Conservation (phyloP, 768 basidiomycete genomes). For the Termitomyces sp. region DNA sequence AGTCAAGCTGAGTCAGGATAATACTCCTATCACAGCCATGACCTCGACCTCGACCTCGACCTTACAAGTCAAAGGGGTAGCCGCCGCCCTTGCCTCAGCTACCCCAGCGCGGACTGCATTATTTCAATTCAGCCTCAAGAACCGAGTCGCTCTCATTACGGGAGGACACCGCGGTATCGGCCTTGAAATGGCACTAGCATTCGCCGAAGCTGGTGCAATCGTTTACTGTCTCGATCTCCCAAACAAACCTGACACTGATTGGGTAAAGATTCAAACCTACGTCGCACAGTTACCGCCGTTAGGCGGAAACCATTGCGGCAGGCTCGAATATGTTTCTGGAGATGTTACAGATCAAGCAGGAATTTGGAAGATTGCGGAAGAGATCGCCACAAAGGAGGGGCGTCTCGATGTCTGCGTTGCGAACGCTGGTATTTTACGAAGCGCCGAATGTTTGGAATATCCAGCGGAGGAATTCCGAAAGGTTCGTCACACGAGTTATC, state of each 20-base stretch:
- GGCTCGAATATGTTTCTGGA: conserved; percentile 41
- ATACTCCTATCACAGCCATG: background rate
- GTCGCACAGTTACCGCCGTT: conserved; percentile 25
- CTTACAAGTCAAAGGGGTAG: conserved; percentile 13
- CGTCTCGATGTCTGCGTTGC: conserved; percentile 62
- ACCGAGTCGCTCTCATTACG: conserved; percentile 44
- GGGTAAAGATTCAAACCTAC: conserved; percentile 39
- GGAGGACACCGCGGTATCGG: conserved; percentile 58
- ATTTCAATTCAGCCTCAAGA: conserved; percentile 35
- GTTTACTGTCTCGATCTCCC: conserved; percentile 64
- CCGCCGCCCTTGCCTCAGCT: conserved; percentile 16
- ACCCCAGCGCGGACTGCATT: conserved; percentile 10
- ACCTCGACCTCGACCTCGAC: background rate
- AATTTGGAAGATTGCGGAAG: conserved; percentile 40
- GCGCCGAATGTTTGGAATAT: conserved; percentile 50
- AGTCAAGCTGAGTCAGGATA: background rate
- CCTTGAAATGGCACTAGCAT: conserved; percentile 28
- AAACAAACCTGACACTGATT: conserved; percentile 39
- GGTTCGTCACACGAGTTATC: conserved; percentile 24
- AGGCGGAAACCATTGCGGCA: conserved; percentile 19
- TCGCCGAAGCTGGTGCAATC: conserved; percentile 21
- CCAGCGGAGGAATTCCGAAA: conserved; percentile 50
- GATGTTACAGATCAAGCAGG: conserved; percentile 53
- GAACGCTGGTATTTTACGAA: conserved; percentile 54
- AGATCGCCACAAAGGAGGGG: conserved; percentile 53